phyloP scores from a whole-genome alignment of 345 rosid species.

The Chamaenerion angustifolium region DNA sequence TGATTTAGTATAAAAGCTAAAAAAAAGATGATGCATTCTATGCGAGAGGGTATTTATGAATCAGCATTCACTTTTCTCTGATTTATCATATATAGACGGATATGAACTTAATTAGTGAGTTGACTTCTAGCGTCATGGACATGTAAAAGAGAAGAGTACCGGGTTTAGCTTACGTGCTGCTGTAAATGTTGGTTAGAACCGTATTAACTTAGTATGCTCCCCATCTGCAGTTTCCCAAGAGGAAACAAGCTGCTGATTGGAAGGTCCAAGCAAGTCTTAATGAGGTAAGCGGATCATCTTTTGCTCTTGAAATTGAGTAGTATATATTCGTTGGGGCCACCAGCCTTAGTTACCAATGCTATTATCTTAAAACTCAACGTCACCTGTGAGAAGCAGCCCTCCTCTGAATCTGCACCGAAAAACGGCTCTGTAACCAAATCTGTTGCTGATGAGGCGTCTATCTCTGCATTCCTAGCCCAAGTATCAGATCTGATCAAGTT shows the following conservation, averaged over 20 bases:
- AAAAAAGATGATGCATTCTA: no score
- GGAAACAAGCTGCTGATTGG: conserved; percentile 26
- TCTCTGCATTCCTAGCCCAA: conserved; percentile 72
- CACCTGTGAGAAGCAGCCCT: conserved; percentile 8
- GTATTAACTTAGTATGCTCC: no score
- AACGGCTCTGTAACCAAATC: conserved; percentile 11
- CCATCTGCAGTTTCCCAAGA: conserved; percentile 22
- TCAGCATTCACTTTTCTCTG: no score
- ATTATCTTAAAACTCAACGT: conserved; percentile 22
- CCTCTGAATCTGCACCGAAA: conserved; percentile 32
- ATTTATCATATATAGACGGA: neutral
- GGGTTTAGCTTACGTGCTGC: no score
- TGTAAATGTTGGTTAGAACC: no score
- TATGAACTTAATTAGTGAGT: neutral
- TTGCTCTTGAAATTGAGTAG: neutral
- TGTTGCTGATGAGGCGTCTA: conserved; percentile 37
- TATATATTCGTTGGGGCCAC: neutral
- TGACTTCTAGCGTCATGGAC: no score
- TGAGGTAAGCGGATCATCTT: conserved; percentile 33
- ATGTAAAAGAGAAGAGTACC: no score
- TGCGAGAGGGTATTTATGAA: no score
- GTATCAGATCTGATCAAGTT: conserved; percentile 84
- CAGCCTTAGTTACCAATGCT: no score
- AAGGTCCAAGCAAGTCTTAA: conserved; percentile 39
- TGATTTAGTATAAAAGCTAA: no score